Conservation (phyloP, 257 asterid genomes). For the Ehretia macrophylla region DNA sequence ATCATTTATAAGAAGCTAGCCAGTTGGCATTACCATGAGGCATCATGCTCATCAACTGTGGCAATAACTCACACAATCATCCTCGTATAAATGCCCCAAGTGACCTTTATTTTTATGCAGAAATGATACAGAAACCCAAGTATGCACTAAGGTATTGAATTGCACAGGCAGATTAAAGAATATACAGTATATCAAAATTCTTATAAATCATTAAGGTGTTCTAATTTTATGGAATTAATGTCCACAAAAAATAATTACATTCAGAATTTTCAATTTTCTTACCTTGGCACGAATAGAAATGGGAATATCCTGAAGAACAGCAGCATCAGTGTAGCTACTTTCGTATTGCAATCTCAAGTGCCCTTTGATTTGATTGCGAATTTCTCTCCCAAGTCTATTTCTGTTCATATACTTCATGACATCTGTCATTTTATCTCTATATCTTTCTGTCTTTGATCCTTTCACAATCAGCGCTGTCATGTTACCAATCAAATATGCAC, state of each 20-base stretch:
- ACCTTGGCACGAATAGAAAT: conserved; percentile 91
- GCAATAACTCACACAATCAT: too few relatives aligned
- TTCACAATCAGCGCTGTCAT: conserved; percentile 96
- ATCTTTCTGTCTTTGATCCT: conserved; percentile 87
- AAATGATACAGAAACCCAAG: too few relatives aligned
- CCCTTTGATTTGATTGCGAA: conserved; percentile 83
- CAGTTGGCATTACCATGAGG: too few relatives aligned
- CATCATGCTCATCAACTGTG: too few relatives aligned
- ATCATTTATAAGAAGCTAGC: too few relatives aligned
- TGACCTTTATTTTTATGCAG: too few relatives aligned
- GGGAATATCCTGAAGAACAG: conserved; percentile 84
- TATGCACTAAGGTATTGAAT: background rate
- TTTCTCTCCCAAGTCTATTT: conserved; percentile 63
- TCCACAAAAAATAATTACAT: background rate
- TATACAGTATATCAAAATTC: background rate
- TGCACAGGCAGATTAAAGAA: background rate
- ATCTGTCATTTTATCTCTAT: conserved; percentile 86
- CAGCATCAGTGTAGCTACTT: conserved; percentile 73
- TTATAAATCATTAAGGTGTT: background rate
- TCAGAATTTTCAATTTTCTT: conserved; percentile 7
- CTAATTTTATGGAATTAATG: background rate
- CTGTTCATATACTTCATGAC: conserved; percentile 73
- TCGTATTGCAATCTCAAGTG: conserved; percentile 88
- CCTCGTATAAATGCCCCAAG: too few relatives aligned
- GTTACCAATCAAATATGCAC: conserved; percentile 95